Base-by-base conservation (phyloP, 805 yeast species). In the Candida anglica region DNA sequence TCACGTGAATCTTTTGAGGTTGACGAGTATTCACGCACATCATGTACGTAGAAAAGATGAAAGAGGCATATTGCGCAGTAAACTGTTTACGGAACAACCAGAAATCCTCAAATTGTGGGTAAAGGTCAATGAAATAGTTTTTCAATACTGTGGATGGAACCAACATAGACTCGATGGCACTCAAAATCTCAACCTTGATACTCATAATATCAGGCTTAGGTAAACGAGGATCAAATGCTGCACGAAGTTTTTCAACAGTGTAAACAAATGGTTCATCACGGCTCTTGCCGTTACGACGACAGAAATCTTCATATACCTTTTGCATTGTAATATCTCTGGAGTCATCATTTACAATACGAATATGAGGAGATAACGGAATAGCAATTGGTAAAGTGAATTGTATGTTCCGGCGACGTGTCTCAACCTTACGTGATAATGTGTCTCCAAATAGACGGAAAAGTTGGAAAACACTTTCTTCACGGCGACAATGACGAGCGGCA, bases 61-160 rank as follows among this genome's bases (percentile, higher is more conserved):
- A 84, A 0, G 95, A 80, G 4, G 97, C 97, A 60, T 91, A 93
- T 58, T 89, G 96, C 18, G 95, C 81, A 4, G 96, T 79, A 53
- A 93, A 94, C 52, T 89, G 96, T 50, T 88, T 87, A 42, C 98
- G 76, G 79, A 94, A 93, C 33, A 91, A 63, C 98, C 98, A 93
- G 69, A 91, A 93, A 50, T 91, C 97, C 57, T 85, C 96, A 55
- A 82, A 94, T 38, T 79, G 74, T 9, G 81, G 72, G 58, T 80
- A 93, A 26, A 79, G 63, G 5, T 69, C 71, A 36, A 81, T 56
- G 52, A 88, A 93, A 55, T 85, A 83, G 44, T 85, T 85, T 50
- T 79, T 79, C 67, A 91, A 67, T 21, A 91, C 82, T 4, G 86
- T 81, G 16, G 83, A 73, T 22, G 98, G 98, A 34, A 89, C 91